phyloP scores from a whole-genome alignment of 306 rosid species.

The Sophora flavescens region DNA sequence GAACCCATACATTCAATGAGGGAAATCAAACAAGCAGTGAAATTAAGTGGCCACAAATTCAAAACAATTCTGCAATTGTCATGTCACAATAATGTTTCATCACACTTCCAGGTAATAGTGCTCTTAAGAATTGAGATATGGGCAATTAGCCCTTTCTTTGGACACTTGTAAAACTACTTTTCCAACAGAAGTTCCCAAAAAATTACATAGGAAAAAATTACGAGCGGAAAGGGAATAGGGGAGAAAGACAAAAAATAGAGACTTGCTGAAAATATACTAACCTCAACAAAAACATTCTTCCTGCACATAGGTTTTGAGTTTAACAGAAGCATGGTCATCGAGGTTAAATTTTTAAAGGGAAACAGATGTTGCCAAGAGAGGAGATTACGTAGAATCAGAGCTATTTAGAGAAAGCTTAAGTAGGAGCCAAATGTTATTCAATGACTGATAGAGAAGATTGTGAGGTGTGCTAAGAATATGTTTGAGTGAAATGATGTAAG shows the following conservation, averaged over 20 bases:
- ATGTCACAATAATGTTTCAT: conserved; percentile 32
- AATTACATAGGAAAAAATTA: conserved; percentile 30
- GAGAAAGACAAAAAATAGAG: neutral
- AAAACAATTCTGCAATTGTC: conserved; percentile 40
- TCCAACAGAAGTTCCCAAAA: conserved; percentile 39
- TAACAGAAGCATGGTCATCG: neutral
- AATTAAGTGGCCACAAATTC: conserved; percentile 27
- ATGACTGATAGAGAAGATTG: neutral
- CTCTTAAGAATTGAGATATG: conserved; percentile 29
- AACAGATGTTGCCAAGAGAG: neutral
- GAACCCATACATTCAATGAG: neutral
- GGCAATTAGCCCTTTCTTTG: conserved; percentile 36
- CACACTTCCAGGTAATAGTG: conserved; percentile 6
- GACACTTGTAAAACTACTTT: conserved; percentile 35
- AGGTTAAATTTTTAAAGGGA: neutral
- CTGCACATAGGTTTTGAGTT: conserved; percentile 42
- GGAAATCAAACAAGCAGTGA: neutral
- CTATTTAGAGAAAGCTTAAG: neutral
- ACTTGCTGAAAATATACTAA: conserved; percentile 37
- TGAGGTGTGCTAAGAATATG: neutral
- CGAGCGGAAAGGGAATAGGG: neutral
- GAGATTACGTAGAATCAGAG: neutral
- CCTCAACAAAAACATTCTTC: conserved; percentile 39
- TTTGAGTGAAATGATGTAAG: conserved; percentile 15
- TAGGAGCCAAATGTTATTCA: conserved; percentile 1